phyloP scores from a whole-genome alignment of 2,329 filamentous ascomycete species.

The Biscogniauxia marginata region DNA sequence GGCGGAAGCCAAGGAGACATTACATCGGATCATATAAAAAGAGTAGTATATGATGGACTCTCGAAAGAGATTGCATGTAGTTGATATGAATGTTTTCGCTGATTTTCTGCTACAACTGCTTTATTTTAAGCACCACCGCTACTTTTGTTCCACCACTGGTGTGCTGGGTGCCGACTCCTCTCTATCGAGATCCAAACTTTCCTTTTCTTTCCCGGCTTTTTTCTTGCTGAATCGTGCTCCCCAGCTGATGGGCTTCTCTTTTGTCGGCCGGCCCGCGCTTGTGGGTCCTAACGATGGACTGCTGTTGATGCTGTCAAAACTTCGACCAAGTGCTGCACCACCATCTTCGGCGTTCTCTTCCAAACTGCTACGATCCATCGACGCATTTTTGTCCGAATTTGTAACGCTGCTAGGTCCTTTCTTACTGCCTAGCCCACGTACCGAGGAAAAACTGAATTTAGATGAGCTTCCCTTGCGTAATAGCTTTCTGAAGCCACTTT shows the following conservation, averaged over 20 bases:
- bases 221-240: constrained; percentile 55
- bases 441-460: constrained; percentile 62
- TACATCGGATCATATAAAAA: no score
- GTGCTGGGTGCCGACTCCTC: constrained; percentile 29
- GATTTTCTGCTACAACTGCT: background rate
- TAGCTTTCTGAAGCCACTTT: constrained; percentile 59
- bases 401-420: constrained; percentile 57
- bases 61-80: background rate
- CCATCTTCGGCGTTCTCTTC: constrained; percentile 52
- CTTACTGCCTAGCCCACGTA: constrained; percentile 49
- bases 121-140: background rate
- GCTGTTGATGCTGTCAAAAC: constrained; percentile 55
- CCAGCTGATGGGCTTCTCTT: constrained; percentile 50
- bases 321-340: constrained; percentile 41
- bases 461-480: constrained; percentile 65
- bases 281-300: constrained; percentile 56
- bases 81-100: constrained; percentile 2
- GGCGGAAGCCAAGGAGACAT: background rate
- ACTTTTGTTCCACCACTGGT: constrained; percentile 21
- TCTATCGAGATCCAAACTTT: constrained; percentile 53
- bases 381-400: constrained; percentile 56
- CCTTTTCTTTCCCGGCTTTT: constrained; percentile 54
- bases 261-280: constrained; percentile 39
- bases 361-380: constrained; percentile 57
- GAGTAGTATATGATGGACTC: no score